Base-by-base conservation (phyloP, 2,329 filamentous ascomycete species). In the Microsporum ferrugineum region DNA sequence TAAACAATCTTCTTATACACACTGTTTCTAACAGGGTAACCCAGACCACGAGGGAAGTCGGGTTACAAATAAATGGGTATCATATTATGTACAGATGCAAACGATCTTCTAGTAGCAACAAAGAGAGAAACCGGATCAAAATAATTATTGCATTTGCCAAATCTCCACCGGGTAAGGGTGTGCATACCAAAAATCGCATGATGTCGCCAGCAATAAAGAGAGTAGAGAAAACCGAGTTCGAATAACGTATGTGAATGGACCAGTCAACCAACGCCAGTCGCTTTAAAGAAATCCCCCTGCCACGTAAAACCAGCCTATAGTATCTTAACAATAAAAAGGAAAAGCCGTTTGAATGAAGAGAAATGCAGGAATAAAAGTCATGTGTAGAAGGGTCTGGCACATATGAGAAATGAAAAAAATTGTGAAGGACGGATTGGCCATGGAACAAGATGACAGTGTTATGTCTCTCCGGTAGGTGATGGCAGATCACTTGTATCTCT, bases 11-110 rank as follows among this genome's bases (percentile, higher is more conserved):
- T 27, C n/a, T 55, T 55, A 34, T 55, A 34, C 49, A 36, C 17
- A 31, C 10, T 31, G 45, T 27, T 49, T 39, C 14, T 36, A 36
- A 47, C 43, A 47, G 14, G 10, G 6, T n/a, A 47, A 55, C 3
- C 17, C 49, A 55, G 7, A 55, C 31, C 31, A 34, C n/a, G 1
- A 55, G 49, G 33, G 33, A 10, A 49, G 12, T 12, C 1, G 31
- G 31, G 49, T 23, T 10, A 55, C 49, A 55, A 43, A 55, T 55
- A 55, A 55, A 14, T 29, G 49, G 49, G 49, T 55, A 55, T 55
- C 49, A 55, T 36, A 7, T 8, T n/a, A 55, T 36, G 49, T 55
- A 55, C 31, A 55, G 49, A 36, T 8, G 49, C 29, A 36, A 55
- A 17, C 31, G 49, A 34, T 55, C 27, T n/a, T 34, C 23, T 8